Percentiles rank a stretch among this genome's conserved stretches.
Evolutionary conservation across 768 basidiomycete species (phyloP).

Genomic region (Amanita polypyramis): DNA sequence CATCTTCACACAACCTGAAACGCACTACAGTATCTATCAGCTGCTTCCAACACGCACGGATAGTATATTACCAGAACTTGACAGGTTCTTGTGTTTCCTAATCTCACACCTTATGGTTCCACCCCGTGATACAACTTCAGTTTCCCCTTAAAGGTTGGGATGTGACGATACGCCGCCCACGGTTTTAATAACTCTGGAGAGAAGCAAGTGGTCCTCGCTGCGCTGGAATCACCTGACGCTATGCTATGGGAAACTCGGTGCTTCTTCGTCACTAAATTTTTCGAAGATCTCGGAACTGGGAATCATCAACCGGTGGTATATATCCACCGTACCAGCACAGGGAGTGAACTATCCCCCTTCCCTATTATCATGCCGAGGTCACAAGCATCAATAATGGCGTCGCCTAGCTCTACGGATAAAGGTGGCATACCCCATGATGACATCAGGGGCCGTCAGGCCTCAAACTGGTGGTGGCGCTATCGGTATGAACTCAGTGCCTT

Average conservation of each 20-base stretch:
- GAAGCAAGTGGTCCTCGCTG: not conserved
- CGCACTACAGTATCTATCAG: no score
- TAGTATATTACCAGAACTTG: not conserved
- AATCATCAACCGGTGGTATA: not conserved
- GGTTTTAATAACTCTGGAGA: no score
- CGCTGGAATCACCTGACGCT: not conserved
- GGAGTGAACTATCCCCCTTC: not conserved
- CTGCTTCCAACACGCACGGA: no score
- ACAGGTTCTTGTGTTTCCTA: not conserved
- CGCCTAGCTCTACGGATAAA: not conserved
- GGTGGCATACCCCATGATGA: not conserved
- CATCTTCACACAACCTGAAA: no score
- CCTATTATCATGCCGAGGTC: not conserved
- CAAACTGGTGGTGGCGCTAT: constrained; percentile 21
- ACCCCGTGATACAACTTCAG: no score
- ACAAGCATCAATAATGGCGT: not conserved
- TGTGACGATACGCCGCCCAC: no score
- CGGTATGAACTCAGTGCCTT: constrained; percentile 11
- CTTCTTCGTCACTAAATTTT: not conserved
- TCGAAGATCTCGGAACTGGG: not conserved
- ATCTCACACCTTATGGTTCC: not conserved
- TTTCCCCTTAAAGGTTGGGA: no score
- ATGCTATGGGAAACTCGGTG: not conserved
- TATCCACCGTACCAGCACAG: not conserved
- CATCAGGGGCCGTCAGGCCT: not conserved